Percentiles rank a stretch among this genome's conserved stretches.
Conservation (phyloP, 768 basidiomycete genomes). For the Ephemerocybe angulata region DNA sequence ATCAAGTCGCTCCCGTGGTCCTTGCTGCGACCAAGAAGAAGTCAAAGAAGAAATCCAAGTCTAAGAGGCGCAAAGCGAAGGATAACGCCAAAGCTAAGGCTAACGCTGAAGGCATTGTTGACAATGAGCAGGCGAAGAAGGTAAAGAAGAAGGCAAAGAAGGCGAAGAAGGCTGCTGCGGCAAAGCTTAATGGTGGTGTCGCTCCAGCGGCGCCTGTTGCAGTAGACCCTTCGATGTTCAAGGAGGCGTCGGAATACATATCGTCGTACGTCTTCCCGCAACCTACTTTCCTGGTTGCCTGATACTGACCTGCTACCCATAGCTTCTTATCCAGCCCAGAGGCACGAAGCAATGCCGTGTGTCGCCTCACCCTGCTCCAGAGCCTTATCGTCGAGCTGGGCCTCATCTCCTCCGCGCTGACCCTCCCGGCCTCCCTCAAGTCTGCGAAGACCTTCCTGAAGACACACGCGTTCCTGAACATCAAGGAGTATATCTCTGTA, state of each 20-base stretch:
- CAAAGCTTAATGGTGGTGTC: background rate
- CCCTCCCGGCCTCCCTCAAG: slow-evolving; percentile 55
- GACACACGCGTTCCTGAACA: slow-evolving; percentile 63
- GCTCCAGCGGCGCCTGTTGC: slow-evolving; percentile 23
- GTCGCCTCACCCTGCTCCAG: slow-evolving; percentile 61
- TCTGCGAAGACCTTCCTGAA: slow-evolving; percentile 69
- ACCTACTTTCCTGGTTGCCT: slow-evolving; percentile 4
- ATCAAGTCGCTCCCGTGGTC: too few species aligned
- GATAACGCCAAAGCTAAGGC: background rate
- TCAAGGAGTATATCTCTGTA: slow-evolving; percentile 67
- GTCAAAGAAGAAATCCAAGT: background rate
- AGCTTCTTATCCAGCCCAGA: slow-evolving; percentile 54
- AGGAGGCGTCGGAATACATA: slow-evolving; percentile 59
- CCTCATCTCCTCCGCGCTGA: slow-evolving; percentile 36
- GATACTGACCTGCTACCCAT: background rate
- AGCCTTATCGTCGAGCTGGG: slow-evolving; percentile 79
- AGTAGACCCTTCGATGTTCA: slow-evolving; percentile 42
- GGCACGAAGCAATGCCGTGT: slow-evolving; percentile 37
- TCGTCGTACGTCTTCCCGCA: slow-evolving; percentile 58
- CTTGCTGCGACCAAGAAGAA: slow-evolving; percentile 2
- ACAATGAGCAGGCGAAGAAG: too few species aligned
- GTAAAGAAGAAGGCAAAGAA: slow-evolving; percentile 1
- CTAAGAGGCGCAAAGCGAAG: slow-evolving; percentile 1
- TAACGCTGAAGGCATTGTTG: background rate
- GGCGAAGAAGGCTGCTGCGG: background rate